Percentiles rank a stretch among this genome's conserved stretches.
Conservation (phyloP, 331 rosid species). For the Spiraea crenata region DNA sequence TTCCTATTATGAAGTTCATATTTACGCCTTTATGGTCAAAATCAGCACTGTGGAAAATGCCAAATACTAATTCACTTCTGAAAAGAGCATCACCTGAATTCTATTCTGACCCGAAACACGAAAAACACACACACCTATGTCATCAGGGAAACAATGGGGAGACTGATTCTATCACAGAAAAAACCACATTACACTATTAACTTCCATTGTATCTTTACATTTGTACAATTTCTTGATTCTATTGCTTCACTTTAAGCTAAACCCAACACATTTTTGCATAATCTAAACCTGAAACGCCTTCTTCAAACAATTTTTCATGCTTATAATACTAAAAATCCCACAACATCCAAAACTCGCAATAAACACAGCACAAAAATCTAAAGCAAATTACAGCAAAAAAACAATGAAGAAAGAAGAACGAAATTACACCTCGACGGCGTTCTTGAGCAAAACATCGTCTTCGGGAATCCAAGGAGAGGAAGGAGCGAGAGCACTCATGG, state of each 20-base stretch:
- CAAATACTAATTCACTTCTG: slow-evolving; percentile 2
- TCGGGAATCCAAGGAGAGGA: slow-evolving; percentile 60
- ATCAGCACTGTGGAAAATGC: not conserved
- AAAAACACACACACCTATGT: not conserved
- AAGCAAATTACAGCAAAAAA: too few species aligned
- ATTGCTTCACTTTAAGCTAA: not conserved
- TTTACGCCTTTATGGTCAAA: not conserved
- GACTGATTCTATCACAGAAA: not conserved
- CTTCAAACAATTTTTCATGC: not conserved
- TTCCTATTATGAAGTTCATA: not conserved
- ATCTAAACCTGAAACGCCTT: not conserved
- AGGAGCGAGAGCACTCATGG: slow-evolving; percentile 78
- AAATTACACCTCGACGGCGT: slow-evolving; percentile 70
- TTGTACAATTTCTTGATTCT: slow-evolving; percentile 1
- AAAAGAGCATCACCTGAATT: not conserved
- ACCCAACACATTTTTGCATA: not conserved
- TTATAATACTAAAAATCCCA: not conserved
- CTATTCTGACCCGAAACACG: not conserved
- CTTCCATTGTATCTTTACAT: not conserved
- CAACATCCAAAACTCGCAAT: not conserved
- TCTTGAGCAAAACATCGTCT: slow-evolving; percentile 82
- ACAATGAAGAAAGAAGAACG: not conserved
- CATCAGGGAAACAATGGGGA: not conserved
- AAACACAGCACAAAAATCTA: too few species aligned
- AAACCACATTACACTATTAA: not conserved